Evolutionary conservation across 2,329 filamentous ascomycete genomes (phyloP), one percentile per base, ranked within the genome.

Genomic region (Aaosphaeria pasadenensis): DNA sequence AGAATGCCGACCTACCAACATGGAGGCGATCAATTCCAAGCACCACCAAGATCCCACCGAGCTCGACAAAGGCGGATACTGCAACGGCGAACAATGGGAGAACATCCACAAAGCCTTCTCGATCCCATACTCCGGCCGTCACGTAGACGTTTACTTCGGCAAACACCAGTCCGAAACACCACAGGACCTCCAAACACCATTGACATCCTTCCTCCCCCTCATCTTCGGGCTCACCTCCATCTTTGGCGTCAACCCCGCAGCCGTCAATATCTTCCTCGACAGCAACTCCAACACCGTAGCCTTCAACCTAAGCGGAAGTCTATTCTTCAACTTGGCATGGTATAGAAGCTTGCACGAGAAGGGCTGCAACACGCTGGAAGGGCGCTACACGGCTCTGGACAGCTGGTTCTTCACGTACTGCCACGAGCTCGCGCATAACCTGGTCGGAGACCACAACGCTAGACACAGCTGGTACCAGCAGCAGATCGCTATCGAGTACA

Each of bases 351-450:
- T 96, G 31, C 92, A 97, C 63, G 52, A 47, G 11, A 50, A 51
- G 1, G 51, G 47, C 2, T 70, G 58, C 47, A 51, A 45, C 6
- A 64, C 57, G 5, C 43, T 48, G 6, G 59, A 63, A 38, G 67
- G 67, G 0, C 57, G 64, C 29, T 76, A 82, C 40, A 43, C 72
- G 48, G 43, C 67, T 24, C 77, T 82, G 4, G 87, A 94, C 51
- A 89, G 89, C 3, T 97, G 92, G 92, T 96, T 88, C 83, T 88
- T 96, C 54, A 91, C 94, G n/a, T 70, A 96, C 52, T 95, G 91
- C 53, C 94, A 99, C 67, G 95, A 99, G 73, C 74, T 99, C 69
- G 91, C 94, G 49, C 94, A 99, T 72, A 99, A 99, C 67, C 74
- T 99, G 46, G 89, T 96, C 6, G 73, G 74, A 35, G 80, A 84